Percentiles rank a stretch among this genome's conserved stretches.
Evolutionary conservation across 2,329 filamentous ascomycete species (phyloP).

Genomic region (Clonostachys sp.): DNA sequence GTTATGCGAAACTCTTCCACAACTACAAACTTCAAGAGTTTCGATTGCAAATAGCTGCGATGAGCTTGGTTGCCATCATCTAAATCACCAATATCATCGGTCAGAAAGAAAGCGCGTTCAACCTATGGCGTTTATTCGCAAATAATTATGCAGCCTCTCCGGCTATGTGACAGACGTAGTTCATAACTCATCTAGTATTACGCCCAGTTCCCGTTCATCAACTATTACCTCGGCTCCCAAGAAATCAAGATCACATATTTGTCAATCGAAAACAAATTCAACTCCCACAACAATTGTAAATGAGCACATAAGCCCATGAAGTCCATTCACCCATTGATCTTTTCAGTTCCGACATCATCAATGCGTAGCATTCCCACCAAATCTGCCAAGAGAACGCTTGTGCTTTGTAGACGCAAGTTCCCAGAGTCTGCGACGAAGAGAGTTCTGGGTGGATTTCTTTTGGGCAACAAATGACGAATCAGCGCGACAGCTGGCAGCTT

Average conservation of each 20-base stretch:
- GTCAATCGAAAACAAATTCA: slow-evolving; percentile 9
- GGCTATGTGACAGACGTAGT: neutral
- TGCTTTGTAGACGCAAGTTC: slow-evolving; percentile 5
- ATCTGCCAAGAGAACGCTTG: too few species aligned
- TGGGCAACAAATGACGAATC: slow-evolving; percentile 17
- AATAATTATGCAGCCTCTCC: neutral
- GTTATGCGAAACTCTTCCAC: too few species aligned
- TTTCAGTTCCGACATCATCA: too few species aligned
- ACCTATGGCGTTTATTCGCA: too few species aligned
- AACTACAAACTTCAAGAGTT: too few species aligned
- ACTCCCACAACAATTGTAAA: neutral
- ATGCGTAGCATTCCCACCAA: too few species aligned
- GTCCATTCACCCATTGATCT: neutral
- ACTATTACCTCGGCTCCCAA: slow-evolving; percentile 24
- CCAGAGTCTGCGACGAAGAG: slow-evolving; percentile 23
- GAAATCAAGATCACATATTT: slow-evolving; percentile 24
- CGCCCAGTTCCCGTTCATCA: slow-evolving; percentile 13
- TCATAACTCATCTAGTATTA: slow-evolving; percentile 18
- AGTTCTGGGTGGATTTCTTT: slow-evolving; percentile 17
- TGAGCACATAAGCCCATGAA: neutral
- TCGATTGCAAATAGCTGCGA: too few species aligned
- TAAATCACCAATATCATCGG: too few species aligned
- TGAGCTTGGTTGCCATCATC: too few species aligned
- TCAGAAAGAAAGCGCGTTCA: too few species aligned
- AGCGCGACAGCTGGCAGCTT: slow-evolving; percentile 27